Conservation (phyloP, 768 basidiomycete genomes). For the Tulasnella sp. region DNA sequence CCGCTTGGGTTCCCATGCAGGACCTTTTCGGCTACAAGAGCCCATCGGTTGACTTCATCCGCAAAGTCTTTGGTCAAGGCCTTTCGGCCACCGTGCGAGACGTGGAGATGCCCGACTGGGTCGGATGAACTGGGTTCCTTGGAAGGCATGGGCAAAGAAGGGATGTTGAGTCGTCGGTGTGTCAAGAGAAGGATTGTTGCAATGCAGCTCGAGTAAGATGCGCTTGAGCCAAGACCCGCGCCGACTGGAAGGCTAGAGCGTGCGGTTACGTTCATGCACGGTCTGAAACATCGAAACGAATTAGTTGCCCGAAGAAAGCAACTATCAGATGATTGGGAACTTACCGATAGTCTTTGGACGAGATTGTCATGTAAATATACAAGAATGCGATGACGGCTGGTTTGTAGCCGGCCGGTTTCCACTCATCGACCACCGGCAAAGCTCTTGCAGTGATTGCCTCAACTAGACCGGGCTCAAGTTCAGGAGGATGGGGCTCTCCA, state of each 20-base stretch:
- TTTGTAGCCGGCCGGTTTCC: slow-evolving; percentile 46
- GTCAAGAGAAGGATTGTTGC: slow-evolving; percentile 79
- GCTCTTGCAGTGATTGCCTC: slow-evolving; percentile 63
- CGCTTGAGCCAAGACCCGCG: slow-evolving; percentile 96
- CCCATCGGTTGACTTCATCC: slow-evolving; percentile 87
- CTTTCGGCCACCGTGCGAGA: slow-evolving; percentile 66
- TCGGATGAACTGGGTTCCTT: slow-evolving; percentile 42
- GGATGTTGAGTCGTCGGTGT: slow-evolving; percentile 65
- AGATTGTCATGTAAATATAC: slow-evolving; percentile 88
- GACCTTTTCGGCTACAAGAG: slow-evolving; percentile 94
- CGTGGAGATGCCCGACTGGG: slow-evolving; percentile 56
- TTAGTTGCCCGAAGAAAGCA: neutral
- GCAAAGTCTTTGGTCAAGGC: slow-evolving; percentile 66
- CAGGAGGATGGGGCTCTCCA: slow-evolving; percentile 61
- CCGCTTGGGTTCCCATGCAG: slow-evolving; percentile 97
- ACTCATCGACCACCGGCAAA: slow-evolving; percentile 45
- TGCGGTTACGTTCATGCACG: slow-evolving; percentile 75
- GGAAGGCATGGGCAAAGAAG: slow-evolving; percentile 55
- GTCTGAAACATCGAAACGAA: slow-evolving; percentile 50
- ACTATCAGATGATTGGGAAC: slow-evolving; percentile 38
- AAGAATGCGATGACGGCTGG: slow-evolving; percentile 75
- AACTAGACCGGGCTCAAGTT: slow-evolving; percentile 73
- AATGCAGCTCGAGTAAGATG: slow-evolving; percentile 89
- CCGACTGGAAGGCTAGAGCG: slow-evolving; percentile 91
- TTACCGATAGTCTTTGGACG: slow-evolving; percentile 60